phyloP scores from a whole-genome alignment of 257 asterid species.

The Solanum chiquidenum region DNA sequence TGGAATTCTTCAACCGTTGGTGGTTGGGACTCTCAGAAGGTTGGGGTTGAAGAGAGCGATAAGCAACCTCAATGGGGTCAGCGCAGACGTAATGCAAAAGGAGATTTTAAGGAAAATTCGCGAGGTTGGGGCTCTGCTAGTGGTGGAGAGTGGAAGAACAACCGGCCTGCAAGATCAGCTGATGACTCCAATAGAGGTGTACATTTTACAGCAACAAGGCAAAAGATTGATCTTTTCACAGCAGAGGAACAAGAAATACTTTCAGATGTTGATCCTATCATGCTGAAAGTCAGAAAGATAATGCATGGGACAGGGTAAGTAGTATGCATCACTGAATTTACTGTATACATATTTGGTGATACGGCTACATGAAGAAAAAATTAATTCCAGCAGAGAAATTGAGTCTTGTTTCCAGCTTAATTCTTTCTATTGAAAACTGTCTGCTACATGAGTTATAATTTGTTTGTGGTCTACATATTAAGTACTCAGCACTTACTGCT shows the following conservation, averaged over 20 bases:
- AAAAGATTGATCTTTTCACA: conserved; percentile 61
- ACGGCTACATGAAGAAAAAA: not conserved
- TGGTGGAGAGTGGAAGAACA: conserved; percentile 54
- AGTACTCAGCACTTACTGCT: not conserved
- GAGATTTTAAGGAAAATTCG: conserved; percentile 16
- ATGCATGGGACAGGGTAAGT: conserved; percentile 66
- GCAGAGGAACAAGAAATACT: conserved; percentile 83
- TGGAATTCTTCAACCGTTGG: conserved; percentile 6
- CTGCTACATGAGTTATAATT: not conserved
- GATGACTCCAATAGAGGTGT: conserved; percentile 39
- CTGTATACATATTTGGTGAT: not conserved
- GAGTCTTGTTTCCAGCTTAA: not conserved
- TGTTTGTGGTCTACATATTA: not conserved
- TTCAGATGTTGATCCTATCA: conserved; percentile 41
- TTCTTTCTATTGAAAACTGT: not conserved
- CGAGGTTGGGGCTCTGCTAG: conserved; percentile 51
- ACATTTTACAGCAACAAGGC: conserved; percentile 44
- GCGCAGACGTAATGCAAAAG: conserved; percentile 5
- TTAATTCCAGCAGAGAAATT: not conserved
- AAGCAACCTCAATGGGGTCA: conserved; percentile 15
- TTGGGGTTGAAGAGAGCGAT: not conserved
- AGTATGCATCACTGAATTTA: not conserved
- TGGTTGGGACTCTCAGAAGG: conserved; percentile 10
- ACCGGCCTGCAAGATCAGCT: conserved; percentile 30
- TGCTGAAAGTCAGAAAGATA: conserved; percentile 65